These are phyloP conservation scores for Cercospora sp. DNA, from an alignment of 2,329 filamentous ascomycete genomes.

Conservation along the genomic window DNA sequence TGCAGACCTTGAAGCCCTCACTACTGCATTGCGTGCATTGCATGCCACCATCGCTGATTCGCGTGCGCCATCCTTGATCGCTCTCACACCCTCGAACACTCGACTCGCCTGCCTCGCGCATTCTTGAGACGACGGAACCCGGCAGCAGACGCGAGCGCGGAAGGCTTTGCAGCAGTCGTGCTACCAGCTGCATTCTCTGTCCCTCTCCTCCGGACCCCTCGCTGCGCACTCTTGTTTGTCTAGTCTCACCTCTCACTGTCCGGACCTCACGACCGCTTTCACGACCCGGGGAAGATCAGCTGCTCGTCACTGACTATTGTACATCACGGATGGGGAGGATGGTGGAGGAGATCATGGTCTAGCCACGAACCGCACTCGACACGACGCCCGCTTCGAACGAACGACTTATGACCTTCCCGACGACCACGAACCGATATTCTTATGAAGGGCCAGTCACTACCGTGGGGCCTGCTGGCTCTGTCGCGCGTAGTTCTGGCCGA, in stretches of 20 bases:
- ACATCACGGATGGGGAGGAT: neutral
- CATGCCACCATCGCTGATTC: neutral
- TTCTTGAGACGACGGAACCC: slow-evolving; percentile 10
- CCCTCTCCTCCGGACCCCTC: slow-evolving; percentile 2
- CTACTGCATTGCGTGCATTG: neutral
- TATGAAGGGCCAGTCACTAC: slow-evolving; percentile 22
- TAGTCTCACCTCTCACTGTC: slow-evolving; percentile 10
- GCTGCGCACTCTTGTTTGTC: slow-evolving; percentile 7
- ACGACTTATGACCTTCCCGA: slow-evolving; percentile 12
- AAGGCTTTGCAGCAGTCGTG: neutral
- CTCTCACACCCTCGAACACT: neutral
- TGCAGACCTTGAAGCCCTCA: neutral
- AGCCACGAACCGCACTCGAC: slow-evolving; percentile 10
- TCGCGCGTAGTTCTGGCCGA: slow-evolving; percentile 22
- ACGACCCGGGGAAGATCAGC: neutral
- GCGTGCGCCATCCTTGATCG: neutral
- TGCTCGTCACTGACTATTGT: neutral
- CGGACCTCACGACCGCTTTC: slow-evolving; percentile 3
- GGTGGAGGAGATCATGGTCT: slow-evolving; percentile 21
- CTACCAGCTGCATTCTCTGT: neutral
- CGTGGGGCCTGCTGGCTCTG: slow-evolving; percentile 34
- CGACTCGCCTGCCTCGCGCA: slow-evolving; percentile 13
- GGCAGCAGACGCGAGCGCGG: neutral
- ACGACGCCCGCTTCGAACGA: slow-evolving; percentile 12
- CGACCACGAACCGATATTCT: slow-evolving; percentile 16